Evolutionary conservation across 176 grass and related monocot genomes (phyloP), one percentile per base, ranked within the genome.

Genomic region (Carex cristatella): DNA sequence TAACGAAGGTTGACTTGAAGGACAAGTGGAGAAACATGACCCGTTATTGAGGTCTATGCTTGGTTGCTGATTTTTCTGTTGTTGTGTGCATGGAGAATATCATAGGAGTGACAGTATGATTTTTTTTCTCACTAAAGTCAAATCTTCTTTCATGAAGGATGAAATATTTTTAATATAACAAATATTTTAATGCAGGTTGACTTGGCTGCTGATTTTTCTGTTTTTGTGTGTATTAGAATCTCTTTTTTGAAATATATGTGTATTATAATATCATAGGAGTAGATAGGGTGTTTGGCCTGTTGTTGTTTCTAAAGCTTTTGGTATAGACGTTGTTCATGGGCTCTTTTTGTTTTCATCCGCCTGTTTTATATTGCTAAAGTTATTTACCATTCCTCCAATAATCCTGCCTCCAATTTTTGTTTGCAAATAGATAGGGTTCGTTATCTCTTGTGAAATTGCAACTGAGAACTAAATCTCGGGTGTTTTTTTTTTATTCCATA

Each of bases 11-110:
- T 67, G 94, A 97, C 66, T 82, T 97, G 84, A 97, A 97, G 85
- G 94, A 97, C 69, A 97, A 97, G 42, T 97, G 94, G 94, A 90
- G 94, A 79, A 97, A 97, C 66, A 94, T 97, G 91, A 91, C 38
- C 33, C 87, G 86, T 27, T 81, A 87, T 51, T 23, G 65, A 69
- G 83, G 78, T 78, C 28, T 33, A 16, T 78, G 49, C 13, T 33
- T 78, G 70, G 23, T 40, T 33, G 10, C 53, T 57, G 74, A 31
- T 57, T 78, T 57, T 46, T 12, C 2, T 78, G 73, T 55, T 32
- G 23, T 23, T 23, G 23, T 23, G 23, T 23, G 23, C 23, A 23
- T 23, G 23, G 23, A 23, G 23, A 23, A 23, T 23, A 23, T 23
- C 23, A 23, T 23, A 23, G 23, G 23, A 23, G 23, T 23, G 23